These are phyloP conservation scores for Xylariales sp. DNA, from an alignment of 2,329 filamentous ascomycete species.

Conservation along the genomic window DNA sequence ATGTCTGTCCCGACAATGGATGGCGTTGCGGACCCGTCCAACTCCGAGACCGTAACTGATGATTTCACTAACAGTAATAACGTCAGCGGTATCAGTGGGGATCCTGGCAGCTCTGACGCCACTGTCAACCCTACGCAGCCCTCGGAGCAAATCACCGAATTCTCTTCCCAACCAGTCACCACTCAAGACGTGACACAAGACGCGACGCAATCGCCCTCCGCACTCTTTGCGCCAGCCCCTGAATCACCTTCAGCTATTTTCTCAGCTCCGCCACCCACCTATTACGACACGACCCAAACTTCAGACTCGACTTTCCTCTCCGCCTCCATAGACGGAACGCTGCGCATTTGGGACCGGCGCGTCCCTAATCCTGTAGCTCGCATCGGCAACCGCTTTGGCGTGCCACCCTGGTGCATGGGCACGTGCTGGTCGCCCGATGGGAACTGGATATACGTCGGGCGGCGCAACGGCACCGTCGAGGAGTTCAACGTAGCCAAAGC, in stretches of 20 bases:
- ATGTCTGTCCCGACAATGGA: conserved; percentile 9
- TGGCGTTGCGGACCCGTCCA: background rate
- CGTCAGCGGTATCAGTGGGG: conserved; percentile 11
- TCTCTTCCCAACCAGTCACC: conserved; percentile 10
- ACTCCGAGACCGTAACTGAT: background rate
- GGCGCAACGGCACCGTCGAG: conserved; percentile 88
- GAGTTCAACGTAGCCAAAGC: conserved; percentile 85
- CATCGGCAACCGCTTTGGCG: conserved; percentile 67
- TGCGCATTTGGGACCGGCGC: conserved; percentile 91
- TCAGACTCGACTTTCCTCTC: conserved; percentile 82
- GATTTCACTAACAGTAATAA: conserved; percentile 17
- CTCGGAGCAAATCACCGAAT: conserved; percentile 13
- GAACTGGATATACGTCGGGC: conserved; percentile 89
- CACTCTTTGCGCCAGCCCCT: conserved; percentile 15
- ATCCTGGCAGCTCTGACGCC: conserved; percentile 4
- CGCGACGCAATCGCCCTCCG: conserved; percentile 11
- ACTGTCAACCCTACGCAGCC: conserved; percentile 6
- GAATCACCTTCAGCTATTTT: conserved; percentile 33
- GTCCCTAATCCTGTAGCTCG: conserved; percentile 72
- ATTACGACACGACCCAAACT: conserved; percentile 51
- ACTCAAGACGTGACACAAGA: conserved; percentile 12
- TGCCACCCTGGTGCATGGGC: conserved; percentile 96
- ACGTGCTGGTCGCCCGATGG: conserved; percentile 95
- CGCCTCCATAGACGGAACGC: conserved; percentile 77
- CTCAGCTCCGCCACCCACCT: conserved; percentile 32